These are phyloP conservation scores for Aspergillus nanangensis DNA, from an alignment of 495 filamentous ascomycete species.

Conservation along the genomic window DNA sequence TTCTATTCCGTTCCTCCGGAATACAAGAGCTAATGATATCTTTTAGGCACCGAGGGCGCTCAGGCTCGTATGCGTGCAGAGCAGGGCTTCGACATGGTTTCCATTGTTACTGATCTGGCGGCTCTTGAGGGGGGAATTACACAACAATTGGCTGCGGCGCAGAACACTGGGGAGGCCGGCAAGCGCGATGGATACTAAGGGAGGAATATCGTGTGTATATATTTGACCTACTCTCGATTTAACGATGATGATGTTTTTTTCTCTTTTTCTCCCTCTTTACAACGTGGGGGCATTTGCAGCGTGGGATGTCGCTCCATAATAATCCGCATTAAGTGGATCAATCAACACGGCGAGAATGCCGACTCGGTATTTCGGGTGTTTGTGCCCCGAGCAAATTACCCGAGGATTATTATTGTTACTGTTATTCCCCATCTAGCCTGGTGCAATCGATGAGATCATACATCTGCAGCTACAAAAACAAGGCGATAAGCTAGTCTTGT, in stretches of 20 bases:
- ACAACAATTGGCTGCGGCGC: constrained; percentile 28
- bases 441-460: too few relatives aligned
- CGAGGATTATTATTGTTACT: too few relatives aligned
- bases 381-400: too few relatives aligned
- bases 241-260: not conserved
- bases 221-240: not conserved
- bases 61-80: constrained; percentile 60
- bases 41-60: constrained; percentile 48
- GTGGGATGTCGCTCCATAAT: too few relatives aligned
- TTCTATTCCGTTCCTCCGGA: not conserved
- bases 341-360: too few relatives aligned
- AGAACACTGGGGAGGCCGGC: not conserved
- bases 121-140: constrained; percentile 38
- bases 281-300: too few relatives aligned
- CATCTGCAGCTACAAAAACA: too few relatives aligned
- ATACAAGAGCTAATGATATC: not conserved
- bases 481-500: too few relatives aligned
- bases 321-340: too few relatives aligned
- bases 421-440: too few relatives aligned
- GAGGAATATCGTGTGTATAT: not conserved
- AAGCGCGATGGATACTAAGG: not conserved
- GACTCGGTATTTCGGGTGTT: too few relatives aligned
- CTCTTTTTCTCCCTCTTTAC: not conserved
- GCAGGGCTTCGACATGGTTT: constrained; percentile 75
- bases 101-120: constrained; percentile 56